Base-by-base conservation (phyloP, 1,284 basidiomycete genomes). In the Trichosporon inkin region DNA sequence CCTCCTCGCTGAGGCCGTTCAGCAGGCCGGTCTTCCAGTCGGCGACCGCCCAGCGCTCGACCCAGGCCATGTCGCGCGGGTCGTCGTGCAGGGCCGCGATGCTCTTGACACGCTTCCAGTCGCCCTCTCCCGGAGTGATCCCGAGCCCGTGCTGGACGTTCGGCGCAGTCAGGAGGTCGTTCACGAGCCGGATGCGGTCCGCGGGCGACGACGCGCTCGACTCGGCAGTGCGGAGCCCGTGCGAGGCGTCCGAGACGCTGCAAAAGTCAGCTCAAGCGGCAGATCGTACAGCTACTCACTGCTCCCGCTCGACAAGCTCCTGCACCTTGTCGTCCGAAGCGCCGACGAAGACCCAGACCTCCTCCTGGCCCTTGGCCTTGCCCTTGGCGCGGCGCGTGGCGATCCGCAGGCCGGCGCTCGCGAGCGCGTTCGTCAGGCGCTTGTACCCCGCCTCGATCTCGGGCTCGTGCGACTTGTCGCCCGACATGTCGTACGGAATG, bases 41-140 rank as follows among this genome's bases (percentile, higher is more conserved):
- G 11, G 70, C 73, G 17, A 67, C 51, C 0, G 70, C 68, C 75
- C 75, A 77, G 47, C 68, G 65, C 55, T 76, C 66, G 7, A 77
- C 62, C 74, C 73, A 76, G 14, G 62, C 68, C 24, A 70, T 69
- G 59, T 77, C 73, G 5, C 89, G 90, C 35, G 83, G 78, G 39
- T 85, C 84, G 73, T 95, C 88, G 67, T 95, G 92, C n/a, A 95
- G 80, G 3, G 86, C 84, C 78, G 90, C 85, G 54, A 94, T 83
- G 24, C 85, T 85, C 68, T 90, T 86, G 19, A 95, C 84, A 54
- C 88, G 84, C 59, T 86, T 81, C 89, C 90, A 95, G 54, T 85
- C 82, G 20, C 82, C 78, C 20, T 84, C 80, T 16, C 83, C 84
- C 1, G 89, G 87, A 7, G 85, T 84, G 56, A 94, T 85, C 1